Percentiles rank a stretch among this genome's conserved stretches.
These are phyloP conservation scores for Esteya vermicola DNA, from an alignment of 2,329 filamentous ascomycete genomes.

Conservation along the genomic window DNA sequence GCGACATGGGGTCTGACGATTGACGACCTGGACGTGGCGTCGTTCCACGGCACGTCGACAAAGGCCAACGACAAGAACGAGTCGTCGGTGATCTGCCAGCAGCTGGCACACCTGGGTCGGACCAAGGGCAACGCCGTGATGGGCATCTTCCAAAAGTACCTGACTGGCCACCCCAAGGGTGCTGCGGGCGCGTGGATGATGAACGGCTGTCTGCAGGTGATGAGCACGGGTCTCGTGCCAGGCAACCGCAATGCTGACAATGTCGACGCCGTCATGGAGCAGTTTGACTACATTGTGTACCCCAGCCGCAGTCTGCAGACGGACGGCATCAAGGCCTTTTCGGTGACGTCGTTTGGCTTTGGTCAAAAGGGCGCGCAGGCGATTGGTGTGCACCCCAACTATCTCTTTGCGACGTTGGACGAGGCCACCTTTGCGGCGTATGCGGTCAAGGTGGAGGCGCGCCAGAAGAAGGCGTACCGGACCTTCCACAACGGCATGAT, in stretches of 20 bases:
- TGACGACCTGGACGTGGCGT: conserved; percentile 87
- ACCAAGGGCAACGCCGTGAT: conserved; percentile 92
- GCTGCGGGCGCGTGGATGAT: conserved; percentile 99
- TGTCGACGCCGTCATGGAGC: conserved; percentile 88
- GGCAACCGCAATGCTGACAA: conserved; percentile 98
- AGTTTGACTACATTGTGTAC: conserved; percentile 96
- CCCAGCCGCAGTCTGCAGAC: conserved; percentile 92
- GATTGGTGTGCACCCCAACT: conserved; percentile 92
- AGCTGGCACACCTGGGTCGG: conserved; percentile 86
- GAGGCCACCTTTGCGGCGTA: conserved; percentile 70
- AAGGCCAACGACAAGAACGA: conserved; percentile 99
- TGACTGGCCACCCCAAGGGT: conserved; percentile 98
- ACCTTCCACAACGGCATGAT: conserved; percentile 98
- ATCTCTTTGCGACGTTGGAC: conserved; percentile 89
- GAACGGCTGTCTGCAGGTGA: conserved; percentile 91
- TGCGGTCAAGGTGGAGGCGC: conserved; percentile 73
- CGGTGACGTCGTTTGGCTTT: conserved; percentile 97
- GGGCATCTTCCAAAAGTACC: conserved; percentile 98
- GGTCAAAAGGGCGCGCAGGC: conserved; percentile 97
- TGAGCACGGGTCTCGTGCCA: conserved; percentile 86
- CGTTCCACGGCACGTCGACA: conserved; percentile 97
- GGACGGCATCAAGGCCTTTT: conserved; percentile 96
- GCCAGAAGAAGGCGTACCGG: conserved; percentile 97
- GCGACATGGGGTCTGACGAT: conserved; percentile 97
- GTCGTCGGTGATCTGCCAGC: conserved; percentile 91